A percentile compares a stretch with the other conserved stretches of the same genome.
phyloP scores from a whole-genome alignment of 2,329 filamentous ascomycete genomes.

The Colletotrichum sp. region DNA sequence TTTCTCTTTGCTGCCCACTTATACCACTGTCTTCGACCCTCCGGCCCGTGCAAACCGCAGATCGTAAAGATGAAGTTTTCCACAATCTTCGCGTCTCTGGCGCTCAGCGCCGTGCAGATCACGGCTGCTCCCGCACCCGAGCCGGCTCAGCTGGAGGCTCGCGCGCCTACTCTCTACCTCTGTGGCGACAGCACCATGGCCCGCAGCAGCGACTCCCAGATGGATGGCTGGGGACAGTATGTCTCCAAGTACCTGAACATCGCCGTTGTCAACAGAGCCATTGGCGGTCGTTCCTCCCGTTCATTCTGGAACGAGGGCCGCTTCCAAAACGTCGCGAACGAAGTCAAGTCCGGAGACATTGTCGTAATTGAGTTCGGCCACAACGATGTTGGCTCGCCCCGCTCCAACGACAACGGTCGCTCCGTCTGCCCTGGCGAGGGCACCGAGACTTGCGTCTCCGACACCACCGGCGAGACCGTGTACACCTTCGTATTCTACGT shows the following conservation, averaged over 20 bases:
- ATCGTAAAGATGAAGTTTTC: conserved; percentile 9
- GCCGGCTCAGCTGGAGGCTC: conserved; percentile 7
- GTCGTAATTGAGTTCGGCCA: conserved; percentile 76
- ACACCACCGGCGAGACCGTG: conserved; percentile 56
- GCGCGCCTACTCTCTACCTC: conserved; percentile 51
- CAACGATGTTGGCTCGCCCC: conserved; percentile 69
- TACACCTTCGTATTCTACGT: conserved; percentile 67
- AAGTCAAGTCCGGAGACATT: conserved; percentile 63
- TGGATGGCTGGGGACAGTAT: conserved; percentile 67
- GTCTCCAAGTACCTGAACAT: conserved; percentile 52
- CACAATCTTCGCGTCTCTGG: conserved; percentile 11
- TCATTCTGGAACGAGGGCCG: conserved; percentile 71
- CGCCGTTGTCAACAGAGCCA: conserved; percentile 64
- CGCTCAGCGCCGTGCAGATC: conserved; percentile 13
- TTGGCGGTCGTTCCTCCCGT: conserved; percentile 69
- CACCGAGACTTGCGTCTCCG: conserved; percentile 57
- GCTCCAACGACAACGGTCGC: conserved; percentile 64
- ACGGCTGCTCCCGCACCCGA: conserved; percentile 22
- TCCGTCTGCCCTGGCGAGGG: conserved; percentile 63
- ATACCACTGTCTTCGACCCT: not conserved
- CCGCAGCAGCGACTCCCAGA: conserved; percentile 43
- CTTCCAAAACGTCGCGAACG: conserved; percentile 62
- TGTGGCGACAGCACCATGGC: conserved; percentile 71
- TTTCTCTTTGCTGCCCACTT: not conserved
- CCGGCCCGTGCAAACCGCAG: not conserved